Conservation (phyloP, 2,329 filamentous ascomycete species). For the Penicillium sp. region DNA sequence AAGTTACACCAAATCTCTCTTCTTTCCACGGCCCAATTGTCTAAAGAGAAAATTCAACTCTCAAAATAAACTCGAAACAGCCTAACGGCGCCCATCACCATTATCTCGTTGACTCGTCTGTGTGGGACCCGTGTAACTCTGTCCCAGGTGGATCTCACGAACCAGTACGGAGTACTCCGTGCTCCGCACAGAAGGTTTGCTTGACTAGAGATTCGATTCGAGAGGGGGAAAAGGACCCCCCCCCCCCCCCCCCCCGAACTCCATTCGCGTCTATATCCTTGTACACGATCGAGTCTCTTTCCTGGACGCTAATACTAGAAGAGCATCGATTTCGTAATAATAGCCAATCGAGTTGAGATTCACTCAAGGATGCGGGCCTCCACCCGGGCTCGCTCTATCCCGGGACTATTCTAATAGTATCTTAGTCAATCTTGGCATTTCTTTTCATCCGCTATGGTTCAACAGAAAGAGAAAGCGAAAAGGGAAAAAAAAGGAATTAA, state of each 20-base stretch:
- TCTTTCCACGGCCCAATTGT: constrained; percentile 23
- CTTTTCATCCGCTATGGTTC: background rate
- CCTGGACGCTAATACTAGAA: constrained; percentile 3
- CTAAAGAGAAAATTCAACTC: constrained; percentile 6
- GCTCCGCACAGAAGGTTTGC: background rate
- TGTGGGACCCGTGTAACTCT: constrained; percentile 17
- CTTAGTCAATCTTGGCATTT: constrained; percentile 14
- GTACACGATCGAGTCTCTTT: background rate
- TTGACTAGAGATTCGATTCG: background rate
- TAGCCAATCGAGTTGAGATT: constrained; percentile 8
- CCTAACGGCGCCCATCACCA: constrained; percentile 34
- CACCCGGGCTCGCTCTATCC: constrained; percentile 17
- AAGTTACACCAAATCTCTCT: constrained; percentile 17
- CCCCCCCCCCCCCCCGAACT: background rate
- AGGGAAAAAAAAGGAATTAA: background rate
- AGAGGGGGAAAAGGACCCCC: background rate
- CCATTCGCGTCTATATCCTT: background rate
- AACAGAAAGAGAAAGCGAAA: background rate
- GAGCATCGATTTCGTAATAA: background rate
- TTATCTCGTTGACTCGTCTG: background rate
- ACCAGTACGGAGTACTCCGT: background rate
- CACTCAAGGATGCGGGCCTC: constrained; percentile 18
- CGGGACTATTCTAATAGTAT: constrained; percentile 11
- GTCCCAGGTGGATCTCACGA: constrained; percentile 12
- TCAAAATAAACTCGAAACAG: constrained; percentile 43